Percentiles rank a stretch among this genome's conserved stretches.
Evolutionary conservation across 2,329 filamentous ascomycete genomes (phyloP).

Genomic region (Ophiostoma populinum): DNA sequence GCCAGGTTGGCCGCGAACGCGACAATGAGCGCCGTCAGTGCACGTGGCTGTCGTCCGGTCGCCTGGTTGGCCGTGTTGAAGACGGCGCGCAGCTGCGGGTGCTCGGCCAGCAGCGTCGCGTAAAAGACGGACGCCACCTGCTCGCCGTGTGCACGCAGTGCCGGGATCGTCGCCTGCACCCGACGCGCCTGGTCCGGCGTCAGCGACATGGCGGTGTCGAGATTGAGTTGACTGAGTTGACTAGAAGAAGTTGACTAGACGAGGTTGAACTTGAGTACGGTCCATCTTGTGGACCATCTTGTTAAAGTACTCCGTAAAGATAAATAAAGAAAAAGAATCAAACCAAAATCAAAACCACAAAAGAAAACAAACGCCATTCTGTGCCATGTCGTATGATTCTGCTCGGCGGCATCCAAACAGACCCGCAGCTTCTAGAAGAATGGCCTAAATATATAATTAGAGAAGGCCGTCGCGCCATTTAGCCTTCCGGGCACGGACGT

Average conservation of each 20-base stretch:
- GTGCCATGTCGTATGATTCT: neutral
- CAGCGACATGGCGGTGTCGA: conserved; percentile 18
- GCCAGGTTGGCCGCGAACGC: conserved; percentile 58
- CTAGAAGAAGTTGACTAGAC: neutral
- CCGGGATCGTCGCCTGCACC: conserved; percentile 54
- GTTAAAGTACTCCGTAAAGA: too few relatives aligned
- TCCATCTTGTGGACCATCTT: too few relatives aligned
- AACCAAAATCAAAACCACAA: neutral
- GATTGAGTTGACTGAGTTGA: neutral
- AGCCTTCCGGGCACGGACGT: too few relatives aligned
- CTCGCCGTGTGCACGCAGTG: conserved; percentile 48
- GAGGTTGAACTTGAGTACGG: too few relatives aligned
- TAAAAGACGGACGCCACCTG: conserved; percentile 59
- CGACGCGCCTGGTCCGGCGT: conserved; percentile 40
- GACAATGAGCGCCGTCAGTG: conserved; percentile 46
- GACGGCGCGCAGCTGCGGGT: conserved; percentile 49
- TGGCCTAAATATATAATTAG: too few relatives aligned
- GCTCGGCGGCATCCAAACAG: too few relatives aligned
- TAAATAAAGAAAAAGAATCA: neutral
- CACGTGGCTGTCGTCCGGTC: conserved; percentile 42
- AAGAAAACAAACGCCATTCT: neutral
- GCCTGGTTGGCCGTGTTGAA: conserved; percentile 54
- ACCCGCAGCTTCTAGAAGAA: too few relatives aligned
- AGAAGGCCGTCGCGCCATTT: too few relatives aligned
- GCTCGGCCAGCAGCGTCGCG: conserved; percentile 43